A percentile compares a stretch with the other conserved stretches of the same genome.
Conservation (phyloP, 2,329 filamentous ascomycete species). For the Blumeria hordei region DNA sequence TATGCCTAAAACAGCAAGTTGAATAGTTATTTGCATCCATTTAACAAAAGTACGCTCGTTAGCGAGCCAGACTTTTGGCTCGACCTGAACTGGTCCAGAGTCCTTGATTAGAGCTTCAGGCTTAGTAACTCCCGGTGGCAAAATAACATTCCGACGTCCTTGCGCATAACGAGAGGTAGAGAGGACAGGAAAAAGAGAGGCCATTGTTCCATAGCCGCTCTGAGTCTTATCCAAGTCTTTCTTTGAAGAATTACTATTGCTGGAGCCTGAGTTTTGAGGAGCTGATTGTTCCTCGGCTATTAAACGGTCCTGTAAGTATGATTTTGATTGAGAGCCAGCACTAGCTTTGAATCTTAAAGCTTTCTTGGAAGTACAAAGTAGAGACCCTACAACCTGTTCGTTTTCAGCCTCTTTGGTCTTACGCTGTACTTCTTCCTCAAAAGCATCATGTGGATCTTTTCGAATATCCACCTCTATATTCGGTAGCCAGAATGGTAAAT, state of each 20-base stretch:
- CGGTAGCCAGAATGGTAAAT: slow-evolving; percentile 83
- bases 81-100: slow-evolving; percentile 69
- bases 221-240: slow-evolving; percentile 12
- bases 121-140: slow-evolving; percentile 74
- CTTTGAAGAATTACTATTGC: slow-evolving; percentile 6
- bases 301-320: slow-evolving; percentile 32
- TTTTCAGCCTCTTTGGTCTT: slow-evolving; percentile 64
- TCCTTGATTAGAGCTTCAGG: slow-evolving; percentile 87
- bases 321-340: slow-evolving; percentile 23
- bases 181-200: slow-evolving; percentile 58
- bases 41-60: slow-evolving; percentile 97
- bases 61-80: slow-evolving; percentile 95
- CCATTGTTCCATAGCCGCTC: slow-evolving; percentile 30
- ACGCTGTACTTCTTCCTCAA: slow-evolving; percentile 73
- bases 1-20: slow-evolving; percentile 64
- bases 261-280: not conserved
- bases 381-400: slow-evolving; percentile 69
- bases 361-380: slow-evolving; percentile 34
- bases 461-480: slow-evolving; percentile 85
- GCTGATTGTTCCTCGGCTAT: slow-evolving; percentile 19
- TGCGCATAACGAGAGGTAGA: slow-evolving; percentile 55
- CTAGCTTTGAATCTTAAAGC: not conserved
- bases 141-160: slow-evolving; percentile 24
- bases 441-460: slow-evolving; percentile 72
- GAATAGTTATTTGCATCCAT: slow-evolving; percentile 85